Percentiles rank a stretch among this genome's conserved stretches.
phyloP scores from a whole-genome alignment of 2,329 filamentous ascomycete species.

The Sarocladium brachiariae region DNA sequence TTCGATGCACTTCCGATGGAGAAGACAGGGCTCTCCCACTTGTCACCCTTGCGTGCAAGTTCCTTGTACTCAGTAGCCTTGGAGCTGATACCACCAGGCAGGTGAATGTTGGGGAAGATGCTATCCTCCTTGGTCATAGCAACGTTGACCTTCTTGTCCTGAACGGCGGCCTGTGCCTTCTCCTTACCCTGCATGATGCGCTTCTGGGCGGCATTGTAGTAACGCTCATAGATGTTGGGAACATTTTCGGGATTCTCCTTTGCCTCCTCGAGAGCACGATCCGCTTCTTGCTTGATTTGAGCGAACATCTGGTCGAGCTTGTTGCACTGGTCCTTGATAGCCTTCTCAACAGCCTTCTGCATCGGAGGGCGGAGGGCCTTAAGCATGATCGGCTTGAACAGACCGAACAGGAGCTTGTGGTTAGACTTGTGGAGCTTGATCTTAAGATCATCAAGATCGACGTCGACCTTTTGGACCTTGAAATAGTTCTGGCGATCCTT shows the following conservation, averaged over 20 bases:
- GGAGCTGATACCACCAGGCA: slow-evolving; percentile 77
- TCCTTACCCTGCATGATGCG: slow-evolving; percentile 68
- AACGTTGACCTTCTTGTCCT: slow-evolving; percentile 61
- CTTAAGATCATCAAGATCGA: slow-evolving; percentile 72
- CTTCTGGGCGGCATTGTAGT: slow-evolving; percentile 68
- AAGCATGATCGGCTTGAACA: slow-evolving; percentile 84
- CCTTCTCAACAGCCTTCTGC: slow-evolving; percentile 82
- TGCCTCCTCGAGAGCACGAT: slow-evolving; percentile 58
- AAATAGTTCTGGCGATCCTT: slow-evolving; percentile 77
- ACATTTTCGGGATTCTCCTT: slow-evolving; percentile 59
- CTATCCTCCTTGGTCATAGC: slow-evolving; percentile 67
- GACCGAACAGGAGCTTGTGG: slow-evolving; percentile 81
- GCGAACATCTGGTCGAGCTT: slow-evolving; percentile 67
- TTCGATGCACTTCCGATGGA: slow-evolving; percentile 71
- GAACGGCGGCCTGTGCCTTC: slow-evolving; percentile 56
- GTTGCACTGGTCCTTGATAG: slow-evolving; percentile 76
- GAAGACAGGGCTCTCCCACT: slow-evolving; percentile 94
- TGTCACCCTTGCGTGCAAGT: slow-evolving; percentile 77
- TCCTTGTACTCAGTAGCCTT: slow-evolving; percentile 94
- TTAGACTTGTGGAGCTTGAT: slow-evolving; percentile 92
- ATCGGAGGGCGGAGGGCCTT: slow-evolving; percentile 77
- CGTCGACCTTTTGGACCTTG: slow-evolving; percentile 85
- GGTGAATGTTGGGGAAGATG: slow-evolving; percentile 76
- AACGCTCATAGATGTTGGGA: slow-evolving; percentile 81
- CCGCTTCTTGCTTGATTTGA: slow-evolving; percentile 75